Evolutionary conservation across 331 rosid species (phyloP), one percentile per base, ranked within the genome.

Genomic region (Spiraea crenata): DNA sequence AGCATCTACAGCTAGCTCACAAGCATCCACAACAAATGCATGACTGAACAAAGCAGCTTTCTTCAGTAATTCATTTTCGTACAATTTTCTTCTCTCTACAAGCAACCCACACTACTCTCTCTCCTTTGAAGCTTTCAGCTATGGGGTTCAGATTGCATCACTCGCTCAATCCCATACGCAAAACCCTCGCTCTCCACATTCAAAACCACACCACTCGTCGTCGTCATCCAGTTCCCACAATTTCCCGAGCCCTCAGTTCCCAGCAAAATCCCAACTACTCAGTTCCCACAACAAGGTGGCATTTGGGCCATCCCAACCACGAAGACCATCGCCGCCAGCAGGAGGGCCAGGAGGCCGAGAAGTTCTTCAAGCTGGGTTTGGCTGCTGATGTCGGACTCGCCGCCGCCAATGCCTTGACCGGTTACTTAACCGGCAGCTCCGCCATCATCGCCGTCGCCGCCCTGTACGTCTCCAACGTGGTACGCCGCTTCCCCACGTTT

Each of bases 381-480:
- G 92, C 89, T 45, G 86, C 97, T 50, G 97, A 93, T 40, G 75
- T 91, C 63, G 87, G 85, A 38, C 80, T 93, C 63, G 95, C 99
- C 48, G 37, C 84, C 3, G 95, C 92, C 50, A 93, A 93, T 73
- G 90, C 90, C 67, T 41, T 89, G 76, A 86, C 97, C 8, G 99
- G 97, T 8, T 91, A 87, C 62, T 73, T 93, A 42, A 60, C 97
- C 4, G 99, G 97, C 5, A 93, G 99, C 65, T 91, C 99, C 0
- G 99, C 99, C 1, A 84, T 91, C 54, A 83, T 93, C 12, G 95
- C 97, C 14, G 99, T 89, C 67, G 96, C 99, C 12, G 97, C 97
- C 0, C 97, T 91, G 80, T 91, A 95, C 5, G 51, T 89, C 51
- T 87, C 97, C 37, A 95, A 93, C 73, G 96, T 89, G 96, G 95